Conservation (phyloP, 2,329 filamentous ascomycete species). For the Fusarium chaquense region DNA sequence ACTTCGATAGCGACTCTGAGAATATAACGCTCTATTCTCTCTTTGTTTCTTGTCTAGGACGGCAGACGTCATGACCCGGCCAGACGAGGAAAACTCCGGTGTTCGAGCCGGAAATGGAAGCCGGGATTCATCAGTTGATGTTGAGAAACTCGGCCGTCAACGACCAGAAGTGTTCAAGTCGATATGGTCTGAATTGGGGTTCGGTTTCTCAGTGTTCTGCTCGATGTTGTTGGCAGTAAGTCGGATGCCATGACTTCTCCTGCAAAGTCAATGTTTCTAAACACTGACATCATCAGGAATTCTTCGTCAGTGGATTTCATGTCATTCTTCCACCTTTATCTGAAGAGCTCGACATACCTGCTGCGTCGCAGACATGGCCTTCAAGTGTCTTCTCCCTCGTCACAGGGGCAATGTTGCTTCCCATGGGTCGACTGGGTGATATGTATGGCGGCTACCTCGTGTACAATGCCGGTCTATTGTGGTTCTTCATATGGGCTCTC, state of each 20-base stretch:
- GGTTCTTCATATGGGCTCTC: constrained; percentile 77
- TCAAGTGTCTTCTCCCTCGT: constrained; percentile 71
- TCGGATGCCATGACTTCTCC: not conserved
- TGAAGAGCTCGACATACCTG: constrained; percentile 72
- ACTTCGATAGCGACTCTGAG: not conserved
- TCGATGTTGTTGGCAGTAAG: constrained; percentile 47
- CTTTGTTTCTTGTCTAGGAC: not conserved
- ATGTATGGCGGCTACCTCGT: constrained; percentile 72
- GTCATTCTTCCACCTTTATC: constrained; percentile 74
- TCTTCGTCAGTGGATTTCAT: constrained; percentile 47
- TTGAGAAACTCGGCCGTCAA: constrained; percentile 47
- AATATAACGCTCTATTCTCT: not conserved
- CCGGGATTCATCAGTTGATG: constrained; percentile 29
- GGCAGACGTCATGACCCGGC: constrained; percentile 18
- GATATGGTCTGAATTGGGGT: constrained; percentile 43
- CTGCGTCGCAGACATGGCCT: constrained; percentile 71
- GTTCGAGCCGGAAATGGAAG: constrained; percentile 5
- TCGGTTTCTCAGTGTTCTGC: constrained; percentile 41
- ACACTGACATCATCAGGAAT: constrained; percentile 38
- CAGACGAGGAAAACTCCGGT: constrained; percentile 34
- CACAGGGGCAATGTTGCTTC: constrained; percentile 69
- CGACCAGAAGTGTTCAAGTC: constrained; percentile 43
- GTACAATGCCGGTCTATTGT: constrained; percentile 69
- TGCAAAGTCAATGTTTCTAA: not conserved
- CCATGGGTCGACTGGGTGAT: constrained; percentile 71